Base-by-base conservation (phyloP, 2,329 filamentous ascomycete genomes). In the Xylaria sp. region DNA sequence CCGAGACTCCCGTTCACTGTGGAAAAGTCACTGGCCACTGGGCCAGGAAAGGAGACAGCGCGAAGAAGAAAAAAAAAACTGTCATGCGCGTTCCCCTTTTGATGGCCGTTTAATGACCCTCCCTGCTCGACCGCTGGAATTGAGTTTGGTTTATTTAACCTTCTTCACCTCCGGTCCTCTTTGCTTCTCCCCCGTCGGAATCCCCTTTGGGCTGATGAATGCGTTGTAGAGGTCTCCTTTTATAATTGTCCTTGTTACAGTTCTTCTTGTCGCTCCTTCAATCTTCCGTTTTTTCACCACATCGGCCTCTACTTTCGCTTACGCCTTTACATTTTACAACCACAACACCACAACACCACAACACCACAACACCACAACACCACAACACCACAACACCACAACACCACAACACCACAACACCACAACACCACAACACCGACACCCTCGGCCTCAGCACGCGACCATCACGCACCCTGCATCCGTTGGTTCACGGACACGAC, bases 201-300 rank as follows among this genome's bases (percentile, higher is more conserved):
- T 63, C 70, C 54, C 48, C 62, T 56, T 67, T 43, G 60, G 53
- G 66, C 66, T 63, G 66, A 57, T 61, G 59, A 64, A 65, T 66
- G 57, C 55, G 57, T 62, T 62, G 61, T 54, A 59, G 54, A 60
- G 63, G 51, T 47, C 47, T 62, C 65, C 55, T 62, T 56, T 57
- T 62, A 49, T 67, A 65, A 58, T 65, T 64, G 59, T 7, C 51
- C 49, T 62, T 58, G 57, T 62, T 56, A 49, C 56, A 44, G 43
- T 54, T 56, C 46, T 70, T 73, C 68, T 58, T 73, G 78, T 80
- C 79, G 72, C 75, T 81, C 78, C 74, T 81, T 81, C 70, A 70
- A 35, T 62, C 43, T 76, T 75, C 73, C 72, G 75, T 71, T 62
- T 59, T 46, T 49, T 58, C 61, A n/a, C 46, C 40, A 29, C 40